Percentiles rank a stretch among this genome's conserved stretches.
Conservation (phyloP, 371 early-diverging fungal species). For the Choanephora cucurbitarum region DNA sequence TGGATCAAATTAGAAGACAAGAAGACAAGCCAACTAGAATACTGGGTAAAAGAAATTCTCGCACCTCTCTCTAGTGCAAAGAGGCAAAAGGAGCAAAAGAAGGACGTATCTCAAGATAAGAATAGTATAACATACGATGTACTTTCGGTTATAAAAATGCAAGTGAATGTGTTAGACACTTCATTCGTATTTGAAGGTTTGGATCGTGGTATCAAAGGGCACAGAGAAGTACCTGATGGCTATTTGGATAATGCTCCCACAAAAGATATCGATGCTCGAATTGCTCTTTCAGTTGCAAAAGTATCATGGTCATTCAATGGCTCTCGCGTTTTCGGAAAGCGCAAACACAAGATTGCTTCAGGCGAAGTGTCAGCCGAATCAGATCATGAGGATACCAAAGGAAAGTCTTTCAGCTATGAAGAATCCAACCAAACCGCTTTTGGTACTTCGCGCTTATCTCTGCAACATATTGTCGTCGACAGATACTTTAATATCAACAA, state of each 20-base stretch:
- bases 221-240: constrained; percentile 26
- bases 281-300: constrained; percentile 13
- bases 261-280: constrained; percentile 21
- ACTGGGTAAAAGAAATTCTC: constrained; percentile 24
- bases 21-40: constrained; percentile 17
- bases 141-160: constrained; percentile 11
- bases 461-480: constrained; percentile 20
- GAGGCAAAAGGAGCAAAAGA: not conserved
- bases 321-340: constrained; percentile 13
- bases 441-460: constrained; percentile 14
- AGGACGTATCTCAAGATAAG: not conserved
- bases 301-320: constrained; percentile 31
- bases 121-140: not conserved
- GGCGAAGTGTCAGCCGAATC: constrained; percentile 5
- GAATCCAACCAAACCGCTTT: constrained; percentile 3
- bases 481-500: constrained; percentile 8
- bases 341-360: constrained; percentile 3
- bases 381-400: constrained; percentile 2
- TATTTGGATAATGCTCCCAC: constrained; percentile 46
- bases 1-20: constrained; percentile 11
- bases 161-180: constrained; percentile 7
- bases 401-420: not conserved
- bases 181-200: constrained; percentile 25
- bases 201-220: constrained; percentile 36
- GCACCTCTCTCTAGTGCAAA: not conserved